Conservation (phyloP, 2,329 filamentous ascomycete species). For the Penicillium paneum region DNA sequence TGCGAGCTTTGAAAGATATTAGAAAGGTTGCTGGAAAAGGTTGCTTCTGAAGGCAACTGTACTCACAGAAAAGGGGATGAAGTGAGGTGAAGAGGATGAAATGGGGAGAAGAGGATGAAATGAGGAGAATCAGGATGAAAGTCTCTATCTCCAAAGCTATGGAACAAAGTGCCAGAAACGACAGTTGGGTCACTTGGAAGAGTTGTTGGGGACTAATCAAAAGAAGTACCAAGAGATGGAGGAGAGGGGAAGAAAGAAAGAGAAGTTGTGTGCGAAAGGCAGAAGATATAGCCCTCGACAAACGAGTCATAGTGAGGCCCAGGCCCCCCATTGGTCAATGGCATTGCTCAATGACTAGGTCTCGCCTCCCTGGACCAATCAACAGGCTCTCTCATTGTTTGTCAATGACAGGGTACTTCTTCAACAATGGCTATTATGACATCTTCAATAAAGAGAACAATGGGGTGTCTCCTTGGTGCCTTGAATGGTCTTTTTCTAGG, state of each 20-base stretch:
- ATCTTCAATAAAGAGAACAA: neutral
- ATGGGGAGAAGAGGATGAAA: too few relatives aligned
- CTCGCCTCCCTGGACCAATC: neutral
- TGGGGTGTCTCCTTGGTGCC: neutral
- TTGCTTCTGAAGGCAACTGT: neutral
- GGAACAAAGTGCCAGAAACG: neutral
- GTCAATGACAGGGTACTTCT: neutral
- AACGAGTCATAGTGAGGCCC: neutral
- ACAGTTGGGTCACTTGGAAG: neutral
- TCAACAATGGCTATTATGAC: neutral
- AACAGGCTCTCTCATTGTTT: neutral
- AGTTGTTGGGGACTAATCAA: neutral
- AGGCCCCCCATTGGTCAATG: neutral
- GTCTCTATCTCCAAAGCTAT: neutral
- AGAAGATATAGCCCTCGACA: neutral
- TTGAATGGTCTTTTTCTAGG: neutral
- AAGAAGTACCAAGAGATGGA: too few relatives aligned
- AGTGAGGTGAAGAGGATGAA: too few relatives aligned
- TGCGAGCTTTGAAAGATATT: neutral
- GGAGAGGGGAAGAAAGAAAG: neutral
- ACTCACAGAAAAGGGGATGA: neutral
- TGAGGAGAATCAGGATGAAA: neutral
- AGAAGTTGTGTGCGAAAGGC: neutral
- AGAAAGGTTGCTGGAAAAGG: neutral
- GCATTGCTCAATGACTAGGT: neutral